Conservation (phyloP, 345 rosid species). For the Angophora floribunda region DNA sequence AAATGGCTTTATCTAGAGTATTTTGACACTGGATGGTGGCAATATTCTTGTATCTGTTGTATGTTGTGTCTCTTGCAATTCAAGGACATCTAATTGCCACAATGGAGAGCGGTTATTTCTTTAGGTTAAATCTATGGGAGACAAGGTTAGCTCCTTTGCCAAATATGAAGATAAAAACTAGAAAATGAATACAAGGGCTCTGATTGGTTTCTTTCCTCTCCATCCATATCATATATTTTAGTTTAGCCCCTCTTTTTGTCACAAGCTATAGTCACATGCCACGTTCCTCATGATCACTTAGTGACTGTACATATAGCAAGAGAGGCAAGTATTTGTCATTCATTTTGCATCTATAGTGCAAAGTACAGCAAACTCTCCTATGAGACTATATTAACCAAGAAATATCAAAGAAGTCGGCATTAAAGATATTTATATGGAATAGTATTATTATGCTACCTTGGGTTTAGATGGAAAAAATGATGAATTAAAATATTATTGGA, state of each 20-base stretch:
- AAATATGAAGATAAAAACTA: neutral
- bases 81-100: neutral
- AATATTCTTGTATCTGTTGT: neutral
- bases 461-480: neutral
- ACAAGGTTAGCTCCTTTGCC: neutral
- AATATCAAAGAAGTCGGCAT: no score
- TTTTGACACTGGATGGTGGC: neutral
- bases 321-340: neutral
- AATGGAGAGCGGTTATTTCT: neutral
- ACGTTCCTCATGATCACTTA: neutral
- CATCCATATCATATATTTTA: neutral
- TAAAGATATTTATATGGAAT: neutral
- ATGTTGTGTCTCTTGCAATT: neutral
- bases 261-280: neutral
- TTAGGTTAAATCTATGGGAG: neutral
- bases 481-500: neutral
- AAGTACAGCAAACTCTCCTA: neutral
- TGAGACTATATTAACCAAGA: neutral
- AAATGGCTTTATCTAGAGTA: neutral
- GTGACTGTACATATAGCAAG: neutral
- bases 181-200: neutral
- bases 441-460: neutral
- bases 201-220: neutral
- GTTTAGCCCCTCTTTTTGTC: neutral
- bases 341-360: neutral